Conservation (phyloP, 139 green algal genomes). For the Tetraselmis chui region DNA sequence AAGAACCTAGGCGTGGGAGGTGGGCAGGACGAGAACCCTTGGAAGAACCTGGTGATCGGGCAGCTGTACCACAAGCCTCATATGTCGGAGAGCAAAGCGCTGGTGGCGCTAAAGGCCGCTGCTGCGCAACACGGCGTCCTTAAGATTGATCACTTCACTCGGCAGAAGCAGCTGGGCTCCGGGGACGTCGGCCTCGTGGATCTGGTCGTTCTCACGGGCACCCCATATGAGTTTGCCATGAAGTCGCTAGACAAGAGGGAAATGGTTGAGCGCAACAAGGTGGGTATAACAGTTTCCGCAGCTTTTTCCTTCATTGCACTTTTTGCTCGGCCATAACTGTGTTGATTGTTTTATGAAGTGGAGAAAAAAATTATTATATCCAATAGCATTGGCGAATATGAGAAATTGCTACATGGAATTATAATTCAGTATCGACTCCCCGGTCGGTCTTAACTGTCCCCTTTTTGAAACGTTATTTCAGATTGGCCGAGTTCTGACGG, state of each 20-base stretch:
- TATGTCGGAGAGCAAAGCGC: too few species aligned
- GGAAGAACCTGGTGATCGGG: slow-evolving; percentile 40
- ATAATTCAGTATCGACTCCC: too few species aligned
- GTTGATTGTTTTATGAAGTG: too few species aligned
- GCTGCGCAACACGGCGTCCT: slow-evolving; percentile 55
- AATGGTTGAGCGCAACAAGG: slow-evolving; percentile 96
- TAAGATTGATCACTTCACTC: slow-evolving; percentile 74
- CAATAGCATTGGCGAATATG: too few species aligned
- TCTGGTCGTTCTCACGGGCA: too few species aligned
- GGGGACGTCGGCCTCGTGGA: slow-evolving; percentile 90
- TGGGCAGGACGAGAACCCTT: slow-evolving; percentile 52
- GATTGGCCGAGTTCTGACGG: slow-evolving; percentile 81
- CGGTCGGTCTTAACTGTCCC: too few species aligned
- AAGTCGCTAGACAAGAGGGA: slow-evolving; percentile 95
- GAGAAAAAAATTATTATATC: too few species aligned
- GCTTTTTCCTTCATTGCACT: too few species aligned
- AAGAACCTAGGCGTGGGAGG: slow-evolving; percentile 45
- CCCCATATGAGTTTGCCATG: slow-evolving; percentile 86
- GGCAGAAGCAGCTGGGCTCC: slow-evolving; percentile 80
- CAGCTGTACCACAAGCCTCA: slow-evolving; percentile 45
- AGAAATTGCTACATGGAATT: too few species aligned
- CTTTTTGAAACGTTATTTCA: too few species aligned
- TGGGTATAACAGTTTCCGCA: too few species aligned
- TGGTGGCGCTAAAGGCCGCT: slow-evolving; percentile 31
- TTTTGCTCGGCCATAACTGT: too few species aligned